phyloP scores from a whole-genome alignment of 345 rosid species.

The Ceriops tagal region DNA sequence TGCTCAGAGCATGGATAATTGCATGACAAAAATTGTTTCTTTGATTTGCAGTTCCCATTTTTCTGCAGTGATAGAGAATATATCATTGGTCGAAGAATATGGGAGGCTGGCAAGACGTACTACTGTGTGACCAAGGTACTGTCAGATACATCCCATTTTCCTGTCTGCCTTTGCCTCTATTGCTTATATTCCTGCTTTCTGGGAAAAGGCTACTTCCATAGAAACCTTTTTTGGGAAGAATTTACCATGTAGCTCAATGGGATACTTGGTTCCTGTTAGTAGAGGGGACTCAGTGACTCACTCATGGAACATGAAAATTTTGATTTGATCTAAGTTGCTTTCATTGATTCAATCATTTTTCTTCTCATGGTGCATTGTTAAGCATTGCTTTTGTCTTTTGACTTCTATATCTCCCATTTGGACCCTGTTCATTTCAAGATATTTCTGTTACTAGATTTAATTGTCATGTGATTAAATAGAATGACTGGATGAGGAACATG shows the following conservation, averaged over 20 bases:
- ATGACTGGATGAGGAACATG: neutral
- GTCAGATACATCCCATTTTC: neutral
- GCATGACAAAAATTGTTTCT: slow-evolving; percentile 5
- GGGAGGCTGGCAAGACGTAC: slow-evolving; percentile 78
- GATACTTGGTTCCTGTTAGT: neutral
- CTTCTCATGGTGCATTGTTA: neutral
- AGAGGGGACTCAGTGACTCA: neutral
- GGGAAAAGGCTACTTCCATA: neutral
- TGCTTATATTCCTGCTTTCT: neutral
- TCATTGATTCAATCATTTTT: neutral
- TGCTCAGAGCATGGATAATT: neutral
- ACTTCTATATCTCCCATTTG: neutral
- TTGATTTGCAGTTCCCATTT: slow-evolving; percentile 78
- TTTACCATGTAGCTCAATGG: neutral
- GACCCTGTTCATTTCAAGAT: neutral
- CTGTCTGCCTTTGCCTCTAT: neutral
- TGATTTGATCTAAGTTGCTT: neutral
- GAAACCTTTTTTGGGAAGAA: neutral
- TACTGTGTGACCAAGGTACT: slow-evolving; percentile 88
- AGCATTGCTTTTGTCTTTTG: neutral
- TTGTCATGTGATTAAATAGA: neutral
- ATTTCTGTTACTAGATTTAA: neutral
- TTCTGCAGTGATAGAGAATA: slow-evolving; percentile 97
- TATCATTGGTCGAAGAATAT: slow-evolving; percentile 80
- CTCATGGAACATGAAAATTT: neutral